Conservation (phyloP, 169 alveolate genomes). For the Cyclospora cayetanensis region DNA sequence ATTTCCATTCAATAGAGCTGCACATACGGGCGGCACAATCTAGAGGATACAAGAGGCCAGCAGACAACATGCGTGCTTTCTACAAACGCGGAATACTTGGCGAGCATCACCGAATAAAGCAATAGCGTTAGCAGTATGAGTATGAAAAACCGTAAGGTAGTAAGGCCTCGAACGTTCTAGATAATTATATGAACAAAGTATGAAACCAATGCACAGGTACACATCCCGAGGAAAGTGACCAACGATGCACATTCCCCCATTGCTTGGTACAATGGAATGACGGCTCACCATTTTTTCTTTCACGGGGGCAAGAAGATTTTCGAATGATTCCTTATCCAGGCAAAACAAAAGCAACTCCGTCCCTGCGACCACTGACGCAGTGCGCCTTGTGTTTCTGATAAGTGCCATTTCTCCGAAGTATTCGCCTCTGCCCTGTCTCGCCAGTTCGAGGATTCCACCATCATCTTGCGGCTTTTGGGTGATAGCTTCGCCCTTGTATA, state of each 20-base stretch:
- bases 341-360: constrained; percentile 69
- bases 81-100: too few relatives aligned
- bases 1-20: too few relatives aligned
- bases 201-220: too few relatives aligned
- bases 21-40: neutral
- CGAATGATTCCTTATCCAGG: constrained; percentile 70
- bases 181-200: neutral
- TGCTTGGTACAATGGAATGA: too few relatives aligned
- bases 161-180: too few relatives aligned
- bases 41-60: neutral
- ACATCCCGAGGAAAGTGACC: too few relatives aligned
- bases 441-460: constrained; percentile 67
- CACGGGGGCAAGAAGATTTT: constrained; percentile 51
- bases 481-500: constrained; percentile 63
- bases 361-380: constrained; percentile 80
- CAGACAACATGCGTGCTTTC: neutral
- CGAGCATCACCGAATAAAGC: neutral
- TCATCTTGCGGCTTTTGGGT: constrained; percentile 67
- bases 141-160: too few relatives aligned
- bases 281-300: constrained; percentile 61
- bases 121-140: too few relatives aligned
- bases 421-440: constrained; percentile 72
- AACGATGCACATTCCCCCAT: too few relatives aligned
- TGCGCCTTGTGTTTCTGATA: constrained; percentile 74
- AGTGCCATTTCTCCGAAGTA: constrained; percentile 82